Conservation (phyloP, 192 early-diverging fungal species). For the Coemansia sp. region DNA sequence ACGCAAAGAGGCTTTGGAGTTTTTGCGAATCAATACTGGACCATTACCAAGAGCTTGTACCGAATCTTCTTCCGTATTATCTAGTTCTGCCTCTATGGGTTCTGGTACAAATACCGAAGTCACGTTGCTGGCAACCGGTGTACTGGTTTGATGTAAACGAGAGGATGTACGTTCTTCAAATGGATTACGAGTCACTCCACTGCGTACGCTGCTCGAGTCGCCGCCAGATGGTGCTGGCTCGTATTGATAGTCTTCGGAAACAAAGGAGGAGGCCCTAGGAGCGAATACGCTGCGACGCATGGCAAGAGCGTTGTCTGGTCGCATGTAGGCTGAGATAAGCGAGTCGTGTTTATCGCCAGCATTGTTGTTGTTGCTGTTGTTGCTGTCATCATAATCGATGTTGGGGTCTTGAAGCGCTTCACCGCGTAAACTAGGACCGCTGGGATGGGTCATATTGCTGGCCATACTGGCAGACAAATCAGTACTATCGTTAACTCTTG, state of each 20-base stretch:
- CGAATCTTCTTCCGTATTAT: conserved; percentile 4
- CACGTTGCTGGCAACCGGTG: background rate
- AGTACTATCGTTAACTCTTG: background rate
- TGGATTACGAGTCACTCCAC: conserved; percentile 1
- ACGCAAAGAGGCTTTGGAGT: conserved; percentile 45
- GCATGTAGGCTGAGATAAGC: conserved; percentile 33
- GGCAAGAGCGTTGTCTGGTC: conserved; percentile 25
- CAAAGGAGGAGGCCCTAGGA: conserved; percentile 29
- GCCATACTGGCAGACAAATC: conserved; percentile 10
- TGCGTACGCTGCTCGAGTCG: background rate
- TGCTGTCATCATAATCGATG: too few relatives aligned
- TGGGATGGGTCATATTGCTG: conserved; percentile 21
- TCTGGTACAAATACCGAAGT: conserved; percentile 30
- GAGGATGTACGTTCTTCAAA: conserved; percentile 8
- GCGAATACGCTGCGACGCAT: conserved; percentile 12
- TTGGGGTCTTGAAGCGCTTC: conserved; percentile 17
- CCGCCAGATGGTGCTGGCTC: conserved; percentile 7
- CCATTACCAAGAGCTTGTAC: conserved; percentile 4
- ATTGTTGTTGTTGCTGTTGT: too few relatives aligned
- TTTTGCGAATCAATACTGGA: conserved; percentile 42
- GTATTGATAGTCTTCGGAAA: conserved; percentile 44
- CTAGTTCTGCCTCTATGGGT: background rate
- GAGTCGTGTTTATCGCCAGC: conserved; percentile 23
- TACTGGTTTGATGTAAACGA: too few relatives aligned
- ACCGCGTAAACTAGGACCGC: conserved; percentile 38